Evolutionary conservation across 2,329 filamentous ascomycete genomes (phyloP), one percentile per base, ranked within the genome.

Genomic region (Samsoniella hepiali): DNA sequence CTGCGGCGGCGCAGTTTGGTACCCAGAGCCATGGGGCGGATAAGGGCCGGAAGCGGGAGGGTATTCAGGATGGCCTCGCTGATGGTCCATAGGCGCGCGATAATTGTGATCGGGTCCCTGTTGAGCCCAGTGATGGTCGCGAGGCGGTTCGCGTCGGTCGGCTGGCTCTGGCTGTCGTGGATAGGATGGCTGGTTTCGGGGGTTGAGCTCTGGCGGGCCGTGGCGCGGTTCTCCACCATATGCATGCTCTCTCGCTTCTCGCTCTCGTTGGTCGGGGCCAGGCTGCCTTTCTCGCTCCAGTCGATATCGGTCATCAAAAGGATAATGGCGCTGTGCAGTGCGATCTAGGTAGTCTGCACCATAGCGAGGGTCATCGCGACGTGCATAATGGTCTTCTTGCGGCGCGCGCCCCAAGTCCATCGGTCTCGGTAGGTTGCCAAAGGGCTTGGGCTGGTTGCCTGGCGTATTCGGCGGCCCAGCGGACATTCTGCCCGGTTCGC

Each of bases 261-360:
- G 71, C 55, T 81, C 78, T 8, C 78, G 72, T 50, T 76, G 71
- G 45, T 82, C 79, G 59, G 74, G 72, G 51, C 81, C 81, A 62
- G 77, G 73, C 60, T 78, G 75, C 34, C 79, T 75, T 56, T 84
- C 82, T 51, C 78, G 76, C 61, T 83, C 82, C 15, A 76, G 72
- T 63, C 81, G 76, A 62, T 79, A 85, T 50, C 82, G 80, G 27
- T 86, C 83, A 63, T 88, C 84, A 67, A 82, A 85, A 2, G 72
- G 71, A 58, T 74, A 74, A 3, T 75, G 71, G 55, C 82, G 79
- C 15, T 79, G 68, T 2, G 77, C 74, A 13, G 77, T 75, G 59
- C 81, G 78, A 53, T 87, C 84, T 65, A 83, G 83, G 69, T 85
- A 86, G 60, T 86, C 84, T 55, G 76, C 67, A 70, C 76, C 58